Percentiles rank a stretch among this genome's conserved stretches.
Conservation (phyloP, 2,329 filamentous ascomycete species). For the Exophiala spinifera region DNA sequence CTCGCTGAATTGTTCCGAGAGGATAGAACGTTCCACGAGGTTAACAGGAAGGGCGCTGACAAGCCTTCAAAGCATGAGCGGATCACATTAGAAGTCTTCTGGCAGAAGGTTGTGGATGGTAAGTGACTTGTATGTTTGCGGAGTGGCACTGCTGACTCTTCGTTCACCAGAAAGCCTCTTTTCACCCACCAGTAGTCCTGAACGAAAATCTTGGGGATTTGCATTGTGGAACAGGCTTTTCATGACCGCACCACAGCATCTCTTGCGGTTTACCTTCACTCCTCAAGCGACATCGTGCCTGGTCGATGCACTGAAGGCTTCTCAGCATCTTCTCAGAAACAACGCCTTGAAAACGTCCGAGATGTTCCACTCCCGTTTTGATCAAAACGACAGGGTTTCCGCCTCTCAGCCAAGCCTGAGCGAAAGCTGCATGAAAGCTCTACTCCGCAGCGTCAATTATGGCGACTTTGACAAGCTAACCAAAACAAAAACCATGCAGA, state of each 20-base stretch:
- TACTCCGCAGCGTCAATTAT: constrained; percentile 68
- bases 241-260: constrained; percentile 46
- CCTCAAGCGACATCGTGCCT: constrained; percentile 78
- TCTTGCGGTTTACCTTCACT: constrained; percentile 67
- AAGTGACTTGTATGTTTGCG: not conserved
- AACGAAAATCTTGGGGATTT: constrained; percentile 90
- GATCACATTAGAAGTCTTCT: constrained; percentile 68
- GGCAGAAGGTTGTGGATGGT: constrained; percentile 75
- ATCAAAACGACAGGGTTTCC: constrained; percentile 43
- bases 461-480: constrained; percentile 84
- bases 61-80: constrained; percentile 33
- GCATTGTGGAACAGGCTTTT: constrained; percentile 79
- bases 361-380: constrained; percentile 61
- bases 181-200: constrained; percentile 73
- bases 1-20: constrained; percentile 42
- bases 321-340: constrained; percentile 75
- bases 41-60: constrained; percentile 32
- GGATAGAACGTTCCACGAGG: constrained; percentile 30
- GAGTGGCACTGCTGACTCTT: not conserved
- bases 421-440: constrained; percentile 24
- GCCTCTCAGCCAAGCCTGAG: constrained; percentile 55
- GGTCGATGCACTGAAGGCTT: constrained; percentile 75
- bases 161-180: constrained; percentile 66
- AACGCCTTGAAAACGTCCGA: constrained; percentile 75
- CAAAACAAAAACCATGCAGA: constrained; percentile 60